Evolutionary conservation across 768 basidiomycete genomes (phyloP), one percentile per base, ranked within the genome.

Genomic region (Psilocybe sp.): DNA sequence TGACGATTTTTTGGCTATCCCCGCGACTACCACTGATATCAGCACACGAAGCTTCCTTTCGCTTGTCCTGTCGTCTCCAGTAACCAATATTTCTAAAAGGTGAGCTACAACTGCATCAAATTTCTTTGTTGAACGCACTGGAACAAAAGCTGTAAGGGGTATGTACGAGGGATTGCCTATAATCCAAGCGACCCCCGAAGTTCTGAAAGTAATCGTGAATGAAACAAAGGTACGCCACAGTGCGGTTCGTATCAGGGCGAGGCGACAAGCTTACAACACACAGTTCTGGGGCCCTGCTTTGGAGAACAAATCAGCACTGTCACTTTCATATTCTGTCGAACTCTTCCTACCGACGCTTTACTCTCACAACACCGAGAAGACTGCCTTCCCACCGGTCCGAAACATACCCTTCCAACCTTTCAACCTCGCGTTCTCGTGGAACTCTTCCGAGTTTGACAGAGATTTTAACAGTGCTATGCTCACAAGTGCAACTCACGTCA

Each of bases 1-100:
- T 51, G 76, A 78, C 43, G 71, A 72, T 13, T 76, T 76, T 60
- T 45, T 77, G 13, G 65, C 64, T 6, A 74, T 79, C 32, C 72
- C 73, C 1, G 47, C 56, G 13, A 31, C 69, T 19, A 53, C 53
- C 6, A 55, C 60, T 39, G 67, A 72, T 45, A 56, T 76, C 3
- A 47, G 45, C 13, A 73, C 72, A 0, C 61, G 70, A 10, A 62
- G 62, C 0, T 76, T 70, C 49, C 14, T 62, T 2, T 60, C 64
- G 5, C 56, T 77, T 2, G 68, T 78, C 0, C 47, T 60, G 44
- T 46, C 62, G 5, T 53, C 68, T 3, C 64, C 69, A 13, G 49
- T 64, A 2, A 66, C 69, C 42, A 57, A 52, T 1, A 69, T 70
- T 0, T 51, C 40, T n/a, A 40, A 47, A 13, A 44, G 54, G 58